Percentiles rank a stretch among this genome's conserved stretches.
phyloP scores from a whole-genome alignment of 176 grass and related monocot species.

The Zoysia japonica region DNA sequence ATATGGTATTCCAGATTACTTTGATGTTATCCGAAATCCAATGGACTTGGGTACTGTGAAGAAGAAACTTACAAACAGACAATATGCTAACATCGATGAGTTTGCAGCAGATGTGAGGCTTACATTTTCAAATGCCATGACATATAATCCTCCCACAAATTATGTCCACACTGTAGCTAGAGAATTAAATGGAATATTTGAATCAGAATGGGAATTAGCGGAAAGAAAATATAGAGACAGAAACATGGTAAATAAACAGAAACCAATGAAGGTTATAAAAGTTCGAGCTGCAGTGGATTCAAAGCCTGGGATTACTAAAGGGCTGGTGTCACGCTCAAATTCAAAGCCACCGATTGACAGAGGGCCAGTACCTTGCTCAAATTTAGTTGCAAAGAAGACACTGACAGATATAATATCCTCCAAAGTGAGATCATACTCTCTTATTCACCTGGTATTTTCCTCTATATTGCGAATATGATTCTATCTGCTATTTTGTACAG shows the following conservation, averaged over 20 bases:
- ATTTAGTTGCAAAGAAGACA: conserved; percentile 37
- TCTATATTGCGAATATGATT: conserved; percentile 13
- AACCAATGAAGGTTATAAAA: conserved; percentile 35
- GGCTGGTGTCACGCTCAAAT: not conserved
- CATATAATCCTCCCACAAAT: conserved; percentile 82
- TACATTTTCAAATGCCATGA: conserved; percentile 90
- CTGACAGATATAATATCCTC: conserved; percentile 45
- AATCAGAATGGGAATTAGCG: conserved; percentile 61
- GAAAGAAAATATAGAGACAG: conserved; percentile 55
- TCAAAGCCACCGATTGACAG: too few species aligned
- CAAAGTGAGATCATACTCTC: conserved; percentile 47
- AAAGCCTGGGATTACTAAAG: conserved; percentile 12
- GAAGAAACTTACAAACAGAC: conserved; percentile 59
- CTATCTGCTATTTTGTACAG: conserved; percentile 44
- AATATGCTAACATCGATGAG: conserved; percentile 48
- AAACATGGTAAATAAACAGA: conserved; percentile 24
- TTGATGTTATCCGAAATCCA: conserved; percentile 67
- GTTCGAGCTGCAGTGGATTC: not conserved
- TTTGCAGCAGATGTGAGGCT: conserved; percentile 75
- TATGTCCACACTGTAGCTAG: conserved; percentile 73
- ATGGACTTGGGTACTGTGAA: conserved; percentile 88
- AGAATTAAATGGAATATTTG: conserved; percentile 62
- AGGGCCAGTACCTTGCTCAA: not conserved
- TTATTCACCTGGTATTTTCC: not conserved
- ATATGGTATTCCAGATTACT: conserved; percentile 79